These are phyloP conservation scores for Quercus suber DNA, from an alignment of 306 rosid genomes.

Conservation along the genomic window DNA sequence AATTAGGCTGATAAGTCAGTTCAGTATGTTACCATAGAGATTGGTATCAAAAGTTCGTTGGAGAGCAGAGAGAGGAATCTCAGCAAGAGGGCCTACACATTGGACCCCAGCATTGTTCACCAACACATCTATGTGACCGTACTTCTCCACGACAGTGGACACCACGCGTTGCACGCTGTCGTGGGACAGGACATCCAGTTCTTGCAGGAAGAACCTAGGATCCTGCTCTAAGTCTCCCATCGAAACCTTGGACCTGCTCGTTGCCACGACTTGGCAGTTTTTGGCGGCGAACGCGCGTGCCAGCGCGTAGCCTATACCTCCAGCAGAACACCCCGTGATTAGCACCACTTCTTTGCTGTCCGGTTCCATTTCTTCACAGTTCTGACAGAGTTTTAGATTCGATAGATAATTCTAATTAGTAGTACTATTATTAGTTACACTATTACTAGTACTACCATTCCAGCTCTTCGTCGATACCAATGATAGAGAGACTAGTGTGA, in stretches of 20 bases:
- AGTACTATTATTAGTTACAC: no score
- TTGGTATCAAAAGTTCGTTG: constrained; percentile 69
- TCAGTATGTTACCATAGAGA: constrained; percentile 48
- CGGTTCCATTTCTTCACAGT: background rate
- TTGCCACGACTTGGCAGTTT: constrained; percentile 66
- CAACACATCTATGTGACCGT: constrained; percentile 65
- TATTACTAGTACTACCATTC: no score
- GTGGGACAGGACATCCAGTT: constrained; percentile 72
- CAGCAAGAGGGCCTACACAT: constrained; percentile 78
- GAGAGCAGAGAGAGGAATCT: constrained; percentile 55
- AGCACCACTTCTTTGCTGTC: constrained; percentile 44
- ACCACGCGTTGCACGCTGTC: constrained; percentile 52
- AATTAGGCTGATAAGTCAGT: no score
- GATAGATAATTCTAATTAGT: no score
- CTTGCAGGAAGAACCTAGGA: constrained; percentile 48
- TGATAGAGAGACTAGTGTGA: no score
- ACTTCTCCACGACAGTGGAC: constrained; percentile 38
- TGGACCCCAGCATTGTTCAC: constrained; percentile 88
- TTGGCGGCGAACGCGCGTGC: constrained; percentile 71
- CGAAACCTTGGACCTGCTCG: constrained; percentile 49
- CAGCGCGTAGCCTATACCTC: constrained; percentile 77
- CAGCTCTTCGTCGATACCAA: no score
- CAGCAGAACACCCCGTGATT: constrained; percentile 62
- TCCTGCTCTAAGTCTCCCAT: constrained; percentile 63
- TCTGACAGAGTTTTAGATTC: no score